A percentile compares a stretch with the other conserved stretches of the same genome.
phyloP scores from a whole-genome alignment of 73 alveolate genomes.

The Paramecium octaurelia region DNA sequence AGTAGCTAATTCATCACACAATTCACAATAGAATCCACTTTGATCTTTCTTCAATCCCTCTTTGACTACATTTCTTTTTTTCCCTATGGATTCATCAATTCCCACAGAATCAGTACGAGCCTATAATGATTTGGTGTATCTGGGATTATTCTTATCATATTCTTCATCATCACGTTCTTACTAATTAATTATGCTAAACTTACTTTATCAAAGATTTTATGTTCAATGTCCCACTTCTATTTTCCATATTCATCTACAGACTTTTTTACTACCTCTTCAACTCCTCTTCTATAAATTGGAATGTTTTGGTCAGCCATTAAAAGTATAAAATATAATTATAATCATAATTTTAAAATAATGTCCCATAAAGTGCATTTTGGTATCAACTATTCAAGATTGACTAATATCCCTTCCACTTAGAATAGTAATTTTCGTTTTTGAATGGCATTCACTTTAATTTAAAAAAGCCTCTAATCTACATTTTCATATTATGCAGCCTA shows the following conservation, averaged over 20 bases:
- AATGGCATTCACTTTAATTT: not conserved
- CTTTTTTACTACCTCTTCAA: slow-evolving; percentile 12
- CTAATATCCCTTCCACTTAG: not conserved
- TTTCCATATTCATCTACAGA: slow-evolving; percentile 23
- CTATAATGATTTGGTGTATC: not conserved
- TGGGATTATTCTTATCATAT: slow-evolving; percentile 4
- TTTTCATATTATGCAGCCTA: not conserved
- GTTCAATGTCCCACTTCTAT: slow-evolving; percentile 6
- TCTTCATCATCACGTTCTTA: slow-evolving; percentile 19
- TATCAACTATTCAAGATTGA: not conserved
- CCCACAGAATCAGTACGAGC: slow-evolving; percentile 35
- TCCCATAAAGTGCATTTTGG: not conserved
- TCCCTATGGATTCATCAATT: not conserved
- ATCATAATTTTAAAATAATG: not conserved
- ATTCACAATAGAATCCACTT: slow-evolving; percentile 47
- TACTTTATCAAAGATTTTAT: slow-evolving; percentile 20
- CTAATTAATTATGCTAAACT: not conserved
- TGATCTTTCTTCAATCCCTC: slow-evolving; percentile 31
- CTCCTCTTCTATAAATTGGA: slow-evolving; percentile 28
- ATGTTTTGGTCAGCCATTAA: not conserved
- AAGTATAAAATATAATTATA: not conserved
- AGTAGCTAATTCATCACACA: slow-evolving; percentile 56
- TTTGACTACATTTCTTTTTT: not conserved
- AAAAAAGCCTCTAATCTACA: not conserved
- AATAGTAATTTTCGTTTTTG: not conserved